phyloP scores from a whole-genome alignment of 495 filamentous ascomycete genomes.

The Aspergillus ellipticus region DNA sequence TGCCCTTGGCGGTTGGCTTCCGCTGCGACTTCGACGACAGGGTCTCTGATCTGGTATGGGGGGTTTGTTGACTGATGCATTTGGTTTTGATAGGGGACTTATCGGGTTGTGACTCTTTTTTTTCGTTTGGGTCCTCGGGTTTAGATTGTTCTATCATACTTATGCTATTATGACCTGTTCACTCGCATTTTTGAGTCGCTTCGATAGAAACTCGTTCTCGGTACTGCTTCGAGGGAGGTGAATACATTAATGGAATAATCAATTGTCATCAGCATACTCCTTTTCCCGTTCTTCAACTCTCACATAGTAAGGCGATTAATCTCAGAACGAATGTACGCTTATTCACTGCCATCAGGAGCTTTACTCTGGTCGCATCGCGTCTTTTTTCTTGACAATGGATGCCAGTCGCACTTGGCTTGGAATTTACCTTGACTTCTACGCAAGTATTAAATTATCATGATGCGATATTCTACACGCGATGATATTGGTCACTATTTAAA shows the following conservation, averaged over 20 bases:
- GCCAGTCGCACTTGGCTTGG: slow-evolving; percentile 29
- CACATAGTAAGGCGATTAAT: neutral
- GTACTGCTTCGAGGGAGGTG: neutral
- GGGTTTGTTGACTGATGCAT: neutral
- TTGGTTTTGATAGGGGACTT: neutral
- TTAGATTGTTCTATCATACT: no score
- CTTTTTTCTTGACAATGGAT: neutral
- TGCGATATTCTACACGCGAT: neutral
- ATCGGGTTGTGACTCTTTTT: neutral
- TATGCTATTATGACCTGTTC: no score
- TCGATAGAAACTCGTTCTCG: neutral
- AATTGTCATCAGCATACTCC: neutral
- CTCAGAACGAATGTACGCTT: no score
- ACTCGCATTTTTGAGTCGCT: neutral
- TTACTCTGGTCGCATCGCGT: no score
- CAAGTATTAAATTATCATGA: neutral
- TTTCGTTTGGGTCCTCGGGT: neutral
- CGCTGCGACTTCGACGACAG: neutral
- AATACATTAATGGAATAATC: neutral
- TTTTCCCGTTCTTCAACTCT: neutral
- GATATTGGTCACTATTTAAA: slow-evolving; percentile 11
- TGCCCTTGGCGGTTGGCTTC: slow-evolving; percentile 35
- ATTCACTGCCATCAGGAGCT: no score
- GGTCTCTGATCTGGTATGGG: neutral
- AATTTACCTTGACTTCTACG: slow-evolving; percentile 23